Evolutionary conservation across 2,329 filamentous ascomycete species (phyloP), one percentile per base, ranked within the genome.

Genomic region (Neocucurbitaria cava): DNA sequence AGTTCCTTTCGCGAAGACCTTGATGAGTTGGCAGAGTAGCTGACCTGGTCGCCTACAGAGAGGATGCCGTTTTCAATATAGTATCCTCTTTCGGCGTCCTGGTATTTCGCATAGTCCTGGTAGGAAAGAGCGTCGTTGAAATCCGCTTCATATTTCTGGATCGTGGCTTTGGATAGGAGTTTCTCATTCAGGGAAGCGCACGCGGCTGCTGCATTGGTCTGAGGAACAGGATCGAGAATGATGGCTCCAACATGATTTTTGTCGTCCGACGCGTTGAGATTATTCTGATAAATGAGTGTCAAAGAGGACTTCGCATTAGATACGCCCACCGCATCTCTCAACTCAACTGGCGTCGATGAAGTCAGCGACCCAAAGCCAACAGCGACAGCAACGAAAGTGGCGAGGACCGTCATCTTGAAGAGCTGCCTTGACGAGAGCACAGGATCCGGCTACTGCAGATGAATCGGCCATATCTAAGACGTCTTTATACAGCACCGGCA

Each of bases 241-340:
- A 84, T 77, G 3, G 82, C 82, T 10, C 81, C 78, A 17, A 82
- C 71, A 61, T 84, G 82, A 56, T 84, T 83, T 23, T 66, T 72
- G 68, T 84, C 80, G 56, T 85, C 82, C 0, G 80, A 80, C 7
- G 71, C 75, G 62, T 85, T 85, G 21, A 84, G 71, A 36, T 84
- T 84, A 68, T 84, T 85, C 62, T 84, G 82, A 54, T 81, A 84
- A 8, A 84, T 64, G 6, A 84, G 70, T 0, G 81, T 82, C 48
- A 84, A 62, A 1, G 81, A 83, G 1, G 77, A 80, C 21, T 76
- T 61, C 2, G 65, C 65, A 33, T 73, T 74, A 1, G 68, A 65
- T 1, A 59, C 56, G 36, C 43, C 33, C 3, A 56, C 45, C 1
- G 56, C 31, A 42, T 51, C 58, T 52, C 57, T 61, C 31, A 54